These are phyloP conservation scores for Mentha longifolia DNA, from an alignment of 257 asterid species.

Conservation along the genomic window DNA sequence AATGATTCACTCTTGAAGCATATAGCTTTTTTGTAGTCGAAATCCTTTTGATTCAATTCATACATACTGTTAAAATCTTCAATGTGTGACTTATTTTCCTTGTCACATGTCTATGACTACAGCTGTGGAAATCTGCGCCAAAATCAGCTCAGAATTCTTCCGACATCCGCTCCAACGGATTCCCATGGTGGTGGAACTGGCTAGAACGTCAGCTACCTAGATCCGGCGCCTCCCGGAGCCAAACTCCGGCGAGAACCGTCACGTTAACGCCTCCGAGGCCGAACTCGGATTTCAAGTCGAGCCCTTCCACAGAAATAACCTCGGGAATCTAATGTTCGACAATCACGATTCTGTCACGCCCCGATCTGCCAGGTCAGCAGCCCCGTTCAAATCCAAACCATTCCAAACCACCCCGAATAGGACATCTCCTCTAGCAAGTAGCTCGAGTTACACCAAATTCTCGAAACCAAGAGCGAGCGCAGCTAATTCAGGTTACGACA, in stretches of 20 bases:
- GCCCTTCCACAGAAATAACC: conserved; percentile 51
- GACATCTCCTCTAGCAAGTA: conserved; percentile 44
- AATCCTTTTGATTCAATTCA: background rate
- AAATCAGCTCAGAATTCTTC: conserved; percentile 45
- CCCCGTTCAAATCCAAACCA: conserved; percentile 55
- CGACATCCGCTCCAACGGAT: conserved; percentile 61
- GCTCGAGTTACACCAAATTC: conserved; percentile 40
- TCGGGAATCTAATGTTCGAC: conserved; percentile 37
- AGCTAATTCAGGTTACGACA: conserved; percentile 47
- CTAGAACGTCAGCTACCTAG: conserved; percentile 72
- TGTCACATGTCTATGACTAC: conserved; percentile 13
- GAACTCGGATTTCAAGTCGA: conserved; percentile 58
- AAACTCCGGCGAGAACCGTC: conserved; percentile 39
- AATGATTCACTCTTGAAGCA: too few species aligned
- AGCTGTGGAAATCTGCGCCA: conserved; percentile 75
- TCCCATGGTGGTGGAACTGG: conserved; percentile 99
- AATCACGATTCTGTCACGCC: conserved; percentile 70
- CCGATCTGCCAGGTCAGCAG: conserved; percentile 72
- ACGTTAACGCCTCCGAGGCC: conserved; percentile 64
- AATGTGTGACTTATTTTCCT: conserved; percentile 1
- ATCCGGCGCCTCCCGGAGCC: conserved; percentile 46
- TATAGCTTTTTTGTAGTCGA: too few species aligned
- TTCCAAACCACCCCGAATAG: conserved; percentile 70
- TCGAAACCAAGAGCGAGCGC: conserved; percentile 54
- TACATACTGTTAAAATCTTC: background rate